These are phyloP conservation scores for Aureobasidium sp. DNA, from an alignment of 2,329 filamentous ascomycete species.

Conservation along the genomic window DNA sequence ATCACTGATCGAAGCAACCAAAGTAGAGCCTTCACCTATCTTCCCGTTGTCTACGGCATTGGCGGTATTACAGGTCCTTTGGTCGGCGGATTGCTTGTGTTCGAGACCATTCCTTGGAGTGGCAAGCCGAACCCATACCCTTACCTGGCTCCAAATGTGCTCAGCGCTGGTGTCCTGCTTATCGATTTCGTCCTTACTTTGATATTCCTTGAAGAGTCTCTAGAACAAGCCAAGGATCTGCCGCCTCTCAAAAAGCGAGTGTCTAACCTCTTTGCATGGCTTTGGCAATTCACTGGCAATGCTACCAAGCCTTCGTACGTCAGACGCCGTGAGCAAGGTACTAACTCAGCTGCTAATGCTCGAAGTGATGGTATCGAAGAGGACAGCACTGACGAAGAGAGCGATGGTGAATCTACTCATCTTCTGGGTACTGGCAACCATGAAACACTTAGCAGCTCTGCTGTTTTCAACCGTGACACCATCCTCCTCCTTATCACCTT, in stretches of 20 bases:
- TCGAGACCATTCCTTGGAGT: slow-evolving; percentile 48
- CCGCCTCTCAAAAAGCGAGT: slow-evolving; percentile 53
- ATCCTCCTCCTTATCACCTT: slow-evolving; percentile 76
- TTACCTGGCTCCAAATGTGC: slow-evolving; percentile 75
- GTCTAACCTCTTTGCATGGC: slow-evolving; percentile 53
- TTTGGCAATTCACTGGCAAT: slow-evolving; percentile 60
- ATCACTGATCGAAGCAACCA: slow-evolving; percentile 94
- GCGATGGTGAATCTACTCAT: slow-evolving; percentile 23
- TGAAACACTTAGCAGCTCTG: slow-evolving; percentile 44
- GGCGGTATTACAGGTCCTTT: slow-evolving; percentile 89
- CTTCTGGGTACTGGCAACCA: slow-evolving; percentile 17
- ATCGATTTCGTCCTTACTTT: slow-evolving; percentile 64
- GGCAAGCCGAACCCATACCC: slow-evolving; percentile 56
- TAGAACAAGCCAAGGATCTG: slow-evolving; percentile 56
- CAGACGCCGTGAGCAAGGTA: slow-evolving; percentile 30
- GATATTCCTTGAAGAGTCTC: slow-evolving; percentile 80
- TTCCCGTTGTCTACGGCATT: slow-evolving; percentile 92
- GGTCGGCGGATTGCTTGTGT: slow-evolving; percentile 76
- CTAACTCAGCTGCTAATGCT: slow-evolving; percentile 13
- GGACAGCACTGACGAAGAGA: slow-evolving; percentile 28
- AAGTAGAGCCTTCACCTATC: slow-evolving; percentile 83
- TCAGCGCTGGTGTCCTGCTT: slow-evolving; percentile 63
- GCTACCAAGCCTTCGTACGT: slow-evolving; percentile 47
- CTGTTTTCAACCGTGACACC: slow-evolving; percentile 71
- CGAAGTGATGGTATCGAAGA: slow-evolving; percentile 24